Evolutionary conservation across 495 filamentous ascomycete species (phyloP).

Genomic region (Penicillium angulare): DNA sequence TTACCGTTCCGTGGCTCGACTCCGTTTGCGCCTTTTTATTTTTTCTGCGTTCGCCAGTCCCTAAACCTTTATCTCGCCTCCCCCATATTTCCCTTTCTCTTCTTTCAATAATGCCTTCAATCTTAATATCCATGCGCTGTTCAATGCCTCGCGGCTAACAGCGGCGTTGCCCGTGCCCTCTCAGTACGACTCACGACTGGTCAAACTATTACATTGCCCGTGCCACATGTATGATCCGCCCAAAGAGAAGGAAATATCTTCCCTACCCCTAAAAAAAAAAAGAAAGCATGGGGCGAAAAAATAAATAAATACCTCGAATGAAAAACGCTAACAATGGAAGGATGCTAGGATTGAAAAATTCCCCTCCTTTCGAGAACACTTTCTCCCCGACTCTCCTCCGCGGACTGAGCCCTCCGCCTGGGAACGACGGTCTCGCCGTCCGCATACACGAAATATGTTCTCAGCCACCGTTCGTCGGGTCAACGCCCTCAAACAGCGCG

Average conservation of each 20-base stretch:
- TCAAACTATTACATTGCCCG: constrained; percentile 14
- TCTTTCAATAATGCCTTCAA: background rate
- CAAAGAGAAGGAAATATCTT: background rate
- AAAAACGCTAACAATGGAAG: background rate
- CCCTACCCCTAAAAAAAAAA: background rate
- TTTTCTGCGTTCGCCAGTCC: background rate
- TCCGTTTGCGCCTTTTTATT: constrained; percentile 18
- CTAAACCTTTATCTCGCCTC: background rate
- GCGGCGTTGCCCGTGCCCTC: constrained; percentile 13
- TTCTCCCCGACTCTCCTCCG: constrained; percentile 6
- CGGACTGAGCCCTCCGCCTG: constrained; percentile 7
- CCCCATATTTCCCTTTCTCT: background rate
- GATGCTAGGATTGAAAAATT: constrained; percentile 16
- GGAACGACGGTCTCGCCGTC: constrained; percentile 16
- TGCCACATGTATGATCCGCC: constrained; percentile 8
- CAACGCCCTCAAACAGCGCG: constrained; percentile 21
- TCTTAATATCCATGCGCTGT: background rate
- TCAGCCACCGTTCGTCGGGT: constrained; percentile 23
- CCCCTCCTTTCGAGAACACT: constrained; percentile 13
- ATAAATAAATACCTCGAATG: background rate
- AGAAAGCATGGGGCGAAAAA: no score
- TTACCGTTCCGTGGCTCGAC: background rate
- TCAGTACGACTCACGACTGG: constrained; percentile 19
- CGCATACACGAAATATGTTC: constrained; percentile 29
- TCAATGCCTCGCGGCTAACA: constrained; percentile 25